Evolutionary conservation across 177 flowering plant species (phyloP).

Genomic region (Tripterygium wilfordii): DNA sequence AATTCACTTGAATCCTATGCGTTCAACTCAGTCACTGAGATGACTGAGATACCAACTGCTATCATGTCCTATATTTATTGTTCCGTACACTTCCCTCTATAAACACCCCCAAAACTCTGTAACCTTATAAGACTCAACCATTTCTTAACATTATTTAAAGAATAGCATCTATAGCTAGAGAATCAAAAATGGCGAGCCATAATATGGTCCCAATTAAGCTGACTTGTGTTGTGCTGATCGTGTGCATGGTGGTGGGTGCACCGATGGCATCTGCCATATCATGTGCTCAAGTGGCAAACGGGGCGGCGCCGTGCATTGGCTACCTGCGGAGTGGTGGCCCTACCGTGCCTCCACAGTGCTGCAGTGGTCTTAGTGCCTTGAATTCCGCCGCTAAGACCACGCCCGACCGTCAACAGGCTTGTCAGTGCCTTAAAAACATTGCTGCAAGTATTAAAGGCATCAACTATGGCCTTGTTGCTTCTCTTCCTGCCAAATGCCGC

Average conservation of each 20-base stretch:
- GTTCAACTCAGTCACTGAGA: too few species aligned
- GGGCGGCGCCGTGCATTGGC: conserved; percentile 24
- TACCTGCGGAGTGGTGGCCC: conserved; percentile 17
- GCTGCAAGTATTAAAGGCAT: conserved; percentile 1
- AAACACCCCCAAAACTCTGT: too few species aligned
- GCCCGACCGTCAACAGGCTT: conserved; percentile 40
- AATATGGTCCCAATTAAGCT: neutral
- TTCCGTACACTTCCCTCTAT: too few species aligned
- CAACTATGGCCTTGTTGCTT: conserved; percentile 11
- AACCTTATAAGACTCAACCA: too few species aligned
- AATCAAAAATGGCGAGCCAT: too few species aligned
- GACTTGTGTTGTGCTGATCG: too few species aligned
- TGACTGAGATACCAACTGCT: too few species aligned
- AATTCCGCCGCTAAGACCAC: conserved; percentile 34
- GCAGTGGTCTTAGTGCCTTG: conserved; percentile 30
- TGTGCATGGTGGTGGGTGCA: neutral
- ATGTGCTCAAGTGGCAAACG: conserved; percentile 20
- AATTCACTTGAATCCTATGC: too few species aligned
- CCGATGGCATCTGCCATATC: conserved; percentile 9
- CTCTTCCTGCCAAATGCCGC: conserved; percentile 48
- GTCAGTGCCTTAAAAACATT: conserved; percentile 41
- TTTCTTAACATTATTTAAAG: too few species aligned
- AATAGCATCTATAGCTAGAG: too few species aligned
- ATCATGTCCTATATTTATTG: too few species aligned
- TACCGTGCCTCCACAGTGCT: conserved; percentile 20